phyloP scores from a whole-genome alignment of 2,329 filamentous ascomycete species.

The Aspergillus hortae region DNA sequence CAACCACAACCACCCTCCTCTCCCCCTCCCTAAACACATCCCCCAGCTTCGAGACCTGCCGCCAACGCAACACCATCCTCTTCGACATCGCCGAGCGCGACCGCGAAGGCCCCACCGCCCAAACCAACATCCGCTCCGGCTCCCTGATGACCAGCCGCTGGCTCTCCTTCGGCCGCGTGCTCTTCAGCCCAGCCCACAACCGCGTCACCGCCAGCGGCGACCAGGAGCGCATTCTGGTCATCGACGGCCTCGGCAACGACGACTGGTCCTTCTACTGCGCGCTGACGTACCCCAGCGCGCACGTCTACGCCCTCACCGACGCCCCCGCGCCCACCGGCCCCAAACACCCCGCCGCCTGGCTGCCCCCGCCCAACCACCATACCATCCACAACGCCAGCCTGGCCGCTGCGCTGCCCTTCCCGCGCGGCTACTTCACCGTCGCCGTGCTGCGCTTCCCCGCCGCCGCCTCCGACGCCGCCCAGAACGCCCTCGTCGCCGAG shows the following conservation, averaged over 20 bases:
- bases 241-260: conserved; percentile 50
- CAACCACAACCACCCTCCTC: conserved; percentile 19
- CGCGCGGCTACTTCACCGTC: conserved; percentile 45
- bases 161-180: conserved; percentile 49
- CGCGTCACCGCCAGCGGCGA: conserved; percentile 37
- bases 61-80: conserved; percentile 30
- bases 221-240: conserved; percentile 45
- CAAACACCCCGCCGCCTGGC: conserved; percentile 40
- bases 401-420: conserved; percentile 44
- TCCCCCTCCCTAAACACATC: conserved; percentile 21
- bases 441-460: conserved; percentile 46
- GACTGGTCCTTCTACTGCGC: conserved; percentile 53
- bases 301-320: conserved; percentile 43
- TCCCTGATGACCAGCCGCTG: conserved; percentile 50
- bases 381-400: conserved; percentile 41
- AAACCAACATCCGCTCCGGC: conserved; percentile 47
- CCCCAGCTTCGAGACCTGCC: conserved; percentile 25
- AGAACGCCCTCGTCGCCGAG: conserved; percentile 46
- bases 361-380: conserved; percentile 41
- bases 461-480: conserved; percentile 41
- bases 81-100: conserved; percentile 42
- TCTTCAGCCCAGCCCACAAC: conserved; percentile 49
- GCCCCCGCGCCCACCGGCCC: conserved; percentile 30
- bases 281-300: conserved; percentile 45
- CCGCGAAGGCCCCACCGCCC: conserved; percentile 37